Conservation (phyloP, 23 red algal species). For the Agarophyton chilense region DNA sequence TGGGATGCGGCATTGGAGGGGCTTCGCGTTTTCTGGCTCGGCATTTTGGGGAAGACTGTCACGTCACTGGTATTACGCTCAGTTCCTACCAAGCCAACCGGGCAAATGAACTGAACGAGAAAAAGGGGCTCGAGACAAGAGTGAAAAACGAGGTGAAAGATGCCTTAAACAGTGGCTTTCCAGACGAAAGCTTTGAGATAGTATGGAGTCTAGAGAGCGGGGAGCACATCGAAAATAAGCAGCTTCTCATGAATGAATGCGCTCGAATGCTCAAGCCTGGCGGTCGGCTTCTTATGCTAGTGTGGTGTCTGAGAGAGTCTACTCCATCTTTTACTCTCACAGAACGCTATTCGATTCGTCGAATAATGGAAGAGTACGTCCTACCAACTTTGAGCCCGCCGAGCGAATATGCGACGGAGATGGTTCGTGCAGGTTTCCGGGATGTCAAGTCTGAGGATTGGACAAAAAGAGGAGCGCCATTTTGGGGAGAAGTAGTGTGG, state of each 20-base stretch:
- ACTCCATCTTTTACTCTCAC: conserved; percentile 60
- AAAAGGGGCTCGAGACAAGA: conserved; percentile 52
- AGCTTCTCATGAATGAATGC: conserved; percentile 74
- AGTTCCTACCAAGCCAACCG: conserved; percentile 82
- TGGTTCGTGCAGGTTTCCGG: conserved; percentile 58
- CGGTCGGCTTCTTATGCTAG: conserved; percentile 78
- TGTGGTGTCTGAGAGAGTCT: conserved; percentile 91
- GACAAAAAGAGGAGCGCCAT: conserved; percentile 80
- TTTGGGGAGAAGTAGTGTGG: conserved; percentile 88
- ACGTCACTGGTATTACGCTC: conserved; percentile 88
- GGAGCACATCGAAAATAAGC: conserved; percentile 98
- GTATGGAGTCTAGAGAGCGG: conserved; percentile 96
- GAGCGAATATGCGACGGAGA: conserved; percentile 78
- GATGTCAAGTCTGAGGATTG: conserved; percentile 70
- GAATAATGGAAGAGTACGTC: conserved; percentile 90
- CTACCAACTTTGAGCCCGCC: conserved; percentile 72
- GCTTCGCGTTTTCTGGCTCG: conserved; percentile 88
- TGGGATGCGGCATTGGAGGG: conserved; percentile 98
- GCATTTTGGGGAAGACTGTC: conserved; percentile 66
- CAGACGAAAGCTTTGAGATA: conserved; percentile 88
- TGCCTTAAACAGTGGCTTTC: conserved; percentile 72
- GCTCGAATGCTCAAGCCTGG: conserved; percentile 83
- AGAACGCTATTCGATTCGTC: conserved; percentile 71
- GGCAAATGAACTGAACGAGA: conserved; percentile 68
- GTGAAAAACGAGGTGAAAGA: conserved; percentile 72